Evolutionary conservation across 2,329 filamentous ascomycete genomes (phyloP), one percentile per base, ranked within the genome.

Genomic region (Neophaeococcomyces aloes): DNA sequence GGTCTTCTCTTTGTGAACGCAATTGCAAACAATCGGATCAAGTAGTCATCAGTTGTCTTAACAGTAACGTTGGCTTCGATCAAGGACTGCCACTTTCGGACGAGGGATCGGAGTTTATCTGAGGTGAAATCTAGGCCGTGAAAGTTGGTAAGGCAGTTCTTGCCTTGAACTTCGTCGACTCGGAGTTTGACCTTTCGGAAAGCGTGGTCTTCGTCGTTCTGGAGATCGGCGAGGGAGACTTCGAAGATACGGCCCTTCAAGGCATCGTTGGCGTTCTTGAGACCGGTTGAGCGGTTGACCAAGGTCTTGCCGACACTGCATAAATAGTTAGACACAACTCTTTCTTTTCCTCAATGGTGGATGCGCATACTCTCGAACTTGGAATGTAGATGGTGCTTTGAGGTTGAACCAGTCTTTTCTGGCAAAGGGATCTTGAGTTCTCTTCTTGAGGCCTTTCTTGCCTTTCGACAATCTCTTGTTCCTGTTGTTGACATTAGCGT

Each of bases 361-460:
- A 42, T 45, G 57, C 21, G 50, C 86, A 79, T 88, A 95, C 89
- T 96, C 89, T 83, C 89, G 76, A 68, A 86, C 77, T 70, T 85
- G 82, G 78, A 96, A 96, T 61, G 88, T 93, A 61, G 87, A 87
- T 59, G 91, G 91, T 49, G 91, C 89, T 86, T 96, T 96, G 73
- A 98, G 81, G 64, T 83, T 85, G 76, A 88, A 98, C 86, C 93
- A 96, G 71, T 96, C 91, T 80, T 98, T 98, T 69, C 89, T 85
- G 65, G 88, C 79, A 78, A 96, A 96, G 65, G 91, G 89, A 72
- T 98, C 91, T 62, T 83, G 75, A 65, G 88, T 89, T 76, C 89
- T 89, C 89, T 98, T 96, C 86, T 96, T 96, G 69, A 96, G 79
- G 72, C 91, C 89, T 82, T 98, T 98, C 86, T 96, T 98, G 76